phyloP scores from a whole-genome alignment of 371 early-diverging fungal genomes.

The Gilbertella persicaria region DNA sequence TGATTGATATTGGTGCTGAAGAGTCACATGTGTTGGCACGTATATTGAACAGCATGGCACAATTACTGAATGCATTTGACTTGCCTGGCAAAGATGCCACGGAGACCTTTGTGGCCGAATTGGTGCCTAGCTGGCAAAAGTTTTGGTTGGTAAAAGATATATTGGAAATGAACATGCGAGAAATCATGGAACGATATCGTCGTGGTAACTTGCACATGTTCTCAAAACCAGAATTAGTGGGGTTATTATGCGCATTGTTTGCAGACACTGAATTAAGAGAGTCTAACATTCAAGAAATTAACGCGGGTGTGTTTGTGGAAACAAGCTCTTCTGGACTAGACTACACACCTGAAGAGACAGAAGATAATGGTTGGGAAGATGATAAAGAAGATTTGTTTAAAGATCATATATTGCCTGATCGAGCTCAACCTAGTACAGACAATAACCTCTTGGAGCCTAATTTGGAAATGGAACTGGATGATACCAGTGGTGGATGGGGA shows the following conservation, averaged over 20 bases:
- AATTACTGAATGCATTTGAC: constrained; percentile 56
- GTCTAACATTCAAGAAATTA: constrained; percentile 66
- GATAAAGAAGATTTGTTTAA: neutral
- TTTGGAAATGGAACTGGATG: neutral
- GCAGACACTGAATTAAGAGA: constrained; percentile 69
- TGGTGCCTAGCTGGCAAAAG: constrained; percentile 60
- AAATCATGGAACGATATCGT: constrained; percentile 66
- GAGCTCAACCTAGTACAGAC: neutral
- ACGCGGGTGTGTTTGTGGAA: constrained; percentile 7
- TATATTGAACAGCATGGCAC: constrained; percentile 50
- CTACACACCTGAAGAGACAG: neutral
- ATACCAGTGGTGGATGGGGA: neutral
- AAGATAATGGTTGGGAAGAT: neutral
- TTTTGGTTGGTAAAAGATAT: constrained; percentile 64
- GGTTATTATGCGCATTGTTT: constrained; percentile 68
- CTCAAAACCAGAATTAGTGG: constrained; percentile 53
- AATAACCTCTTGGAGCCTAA: neutral
- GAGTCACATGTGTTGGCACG: constrained; percentile 66
- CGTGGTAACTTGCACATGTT: constrained; percentile 60
- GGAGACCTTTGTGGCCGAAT: constrained; percentile 26
- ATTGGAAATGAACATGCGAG: constrained; percentile 68
- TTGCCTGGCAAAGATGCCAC: constrained; percentile 43
- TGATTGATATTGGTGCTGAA: constrained; percentile 70
- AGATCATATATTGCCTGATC: neutral
- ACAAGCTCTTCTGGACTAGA: neutral